phyloP scores from a whole-genome alignment of 1,284 basidiomycete species.

The Malassezia globosa region DNA sequence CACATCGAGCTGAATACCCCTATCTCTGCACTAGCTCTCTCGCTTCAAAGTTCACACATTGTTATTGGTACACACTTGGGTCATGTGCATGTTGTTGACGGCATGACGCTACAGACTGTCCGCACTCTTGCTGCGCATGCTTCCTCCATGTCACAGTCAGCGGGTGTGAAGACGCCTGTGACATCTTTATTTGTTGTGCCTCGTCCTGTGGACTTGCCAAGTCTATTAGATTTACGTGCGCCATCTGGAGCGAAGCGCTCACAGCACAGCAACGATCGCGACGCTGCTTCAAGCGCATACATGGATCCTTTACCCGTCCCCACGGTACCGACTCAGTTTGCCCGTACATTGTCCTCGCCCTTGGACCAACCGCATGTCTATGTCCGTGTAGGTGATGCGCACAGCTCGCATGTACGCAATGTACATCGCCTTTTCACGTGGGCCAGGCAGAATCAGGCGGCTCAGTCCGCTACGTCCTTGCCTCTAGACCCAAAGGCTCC shows the following conservation, averaged over 20 bases:
- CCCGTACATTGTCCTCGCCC: constrained; percentile 1
- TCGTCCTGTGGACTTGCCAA: constrained; percentile 26
- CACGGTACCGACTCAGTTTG: constrained; percentile 5
- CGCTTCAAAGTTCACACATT: constrained; percentile 59
- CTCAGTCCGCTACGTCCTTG: too few species aligned
- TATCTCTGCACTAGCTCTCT: constrained; percentile 63
- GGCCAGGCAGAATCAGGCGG: too few species aligned
- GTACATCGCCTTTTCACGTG: too few species aligned
- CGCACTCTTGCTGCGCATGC: constrained; percentile 53
- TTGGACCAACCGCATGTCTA: too few species aligned
- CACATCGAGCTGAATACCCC: constrained; percentile 17
- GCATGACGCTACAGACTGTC: constrained; percentile 76
- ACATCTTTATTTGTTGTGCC: constrained; percentile 22
- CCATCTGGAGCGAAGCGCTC: constrained; percentile 10
- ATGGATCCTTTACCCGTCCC: constrained; percentile 7
- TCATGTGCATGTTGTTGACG: constrained; percentile 69
- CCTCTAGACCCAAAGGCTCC: too few species aligned
- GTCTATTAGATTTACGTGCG: constrained; percentile 14
- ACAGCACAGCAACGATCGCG: neutral
- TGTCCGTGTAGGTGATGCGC: too few species aligned
- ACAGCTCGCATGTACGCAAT: too few species aligned
- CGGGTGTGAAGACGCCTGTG: constrained; percentile 24
- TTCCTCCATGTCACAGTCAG: constrained; percentile 13
- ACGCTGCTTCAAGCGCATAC: constrained; percentile 5
- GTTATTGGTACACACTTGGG: constrained; percentile 48